Conservation (phyloP, 306 rosid species). For the Rubus parviflorus region DNA sequence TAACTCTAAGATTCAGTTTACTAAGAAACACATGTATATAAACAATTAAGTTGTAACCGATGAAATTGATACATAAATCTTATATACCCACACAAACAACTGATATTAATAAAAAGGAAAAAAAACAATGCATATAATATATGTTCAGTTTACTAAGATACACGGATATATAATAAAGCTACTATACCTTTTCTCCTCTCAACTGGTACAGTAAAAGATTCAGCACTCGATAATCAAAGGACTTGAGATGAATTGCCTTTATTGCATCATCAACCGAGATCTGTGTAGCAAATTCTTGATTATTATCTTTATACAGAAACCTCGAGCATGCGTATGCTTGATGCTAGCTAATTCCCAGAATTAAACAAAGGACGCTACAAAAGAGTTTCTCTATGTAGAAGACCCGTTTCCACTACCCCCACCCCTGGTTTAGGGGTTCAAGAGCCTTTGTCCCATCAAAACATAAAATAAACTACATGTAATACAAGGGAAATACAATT, state of each 20-base stretch:
- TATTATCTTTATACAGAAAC: conserved; percentile 12
- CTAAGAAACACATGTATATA: not conserved
- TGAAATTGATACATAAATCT: not conserved
- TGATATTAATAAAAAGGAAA: not conserved
- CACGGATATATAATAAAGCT: not conserved
- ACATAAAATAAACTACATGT: not conserved
- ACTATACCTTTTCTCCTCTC: conserved; percentile 68
- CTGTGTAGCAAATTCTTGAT: conserved; percentile 40
- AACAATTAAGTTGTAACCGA: not conserved
- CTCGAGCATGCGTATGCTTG: not conserved
- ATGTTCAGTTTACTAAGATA: not conserved
- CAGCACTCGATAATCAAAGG: conserved; percentile 87
- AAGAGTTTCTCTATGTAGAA: not conserved
- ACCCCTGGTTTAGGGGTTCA: not conserved
- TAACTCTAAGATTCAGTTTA: not conserved
- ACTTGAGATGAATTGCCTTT: conserved; percentile 74
- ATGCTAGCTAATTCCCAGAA: not conserved
- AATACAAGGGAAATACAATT: not conserved
- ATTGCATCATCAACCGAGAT: conserved; percentile 72
- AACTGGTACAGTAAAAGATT: conserved; percentile 88
- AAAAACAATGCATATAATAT: not conserved
- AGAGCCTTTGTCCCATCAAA: not conserved
- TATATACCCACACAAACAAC: not conserved
- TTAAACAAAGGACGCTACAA: not conserved
- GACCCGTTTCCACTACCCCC: not conserved